Evolutionary conservation across 2,329 filamentous ascomycete species (phyloP).

Genomic region (Myriangium duriaei): DNA sequence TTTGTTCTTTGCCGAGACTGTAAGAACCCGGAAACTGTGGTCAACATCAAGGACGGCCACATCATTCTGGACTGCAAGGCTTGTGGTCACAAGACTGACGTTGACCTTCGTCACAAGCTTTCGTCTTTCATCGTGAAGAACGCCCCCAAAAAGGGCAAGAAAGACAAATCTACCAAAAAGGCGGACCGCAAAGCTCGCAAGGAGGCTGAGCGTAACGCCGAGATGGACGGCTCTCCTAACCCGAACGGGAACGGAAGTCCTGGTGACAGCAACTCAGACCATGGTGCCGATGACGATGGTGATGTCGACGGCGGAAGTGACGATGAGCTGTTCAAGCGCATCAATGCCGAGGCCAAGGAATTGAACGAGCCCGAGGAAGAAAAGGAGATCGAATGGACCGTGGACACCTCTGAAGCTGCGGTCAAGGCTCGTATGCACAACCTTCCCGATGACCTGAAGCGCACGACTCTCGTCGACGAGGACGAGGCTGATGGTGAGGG

Average conservation of each 20-base stretch:
- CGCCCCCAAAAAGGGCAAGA: constrained; percentile 84
- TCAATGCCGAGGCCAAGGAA: constrained; percentile 55
- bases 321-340: constrained; percentile 75
- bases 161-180: constrained; percentile 92
- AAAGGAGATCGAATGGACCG: constrained; percentile 86
- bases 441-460: constrained; percentile 89
- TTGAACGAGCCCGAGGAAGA: constrained; percentile 57
- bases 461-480: constrained; percentile 57
- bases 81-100: constrained; percentile 83
- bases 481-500: constrained; percentile 69
- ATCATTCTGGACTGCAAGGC: constrained; percentile 98
- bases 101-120: constrained; percentile 88
- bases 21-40: constrained; percentile 98
- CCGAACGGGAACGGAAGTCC: constrained; percentile 49
- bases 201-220: constrained; percentile 44
- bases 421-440: constrained; percentile 88
- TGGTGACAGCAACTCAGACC: constrained; percentile 54
- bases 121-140: constrained; percentile 97
- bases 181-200: constrained; percentile 76
- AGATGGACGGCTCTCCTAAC: constrained; percentile 40
- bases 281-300: constrained; percentile 50
- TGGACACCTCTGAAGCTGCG: constrained; percentile 91
- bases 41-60: constrained; percentile 83
- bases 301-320: constrained; percentile 63
- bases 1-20: constrained; percentile 99